These are phyloP conservation scores for Calonectria hawksworthii DNA, from an alignment of 2,329 filamentous ascomycete genomes.

Conservation along the genomic window DNA sequence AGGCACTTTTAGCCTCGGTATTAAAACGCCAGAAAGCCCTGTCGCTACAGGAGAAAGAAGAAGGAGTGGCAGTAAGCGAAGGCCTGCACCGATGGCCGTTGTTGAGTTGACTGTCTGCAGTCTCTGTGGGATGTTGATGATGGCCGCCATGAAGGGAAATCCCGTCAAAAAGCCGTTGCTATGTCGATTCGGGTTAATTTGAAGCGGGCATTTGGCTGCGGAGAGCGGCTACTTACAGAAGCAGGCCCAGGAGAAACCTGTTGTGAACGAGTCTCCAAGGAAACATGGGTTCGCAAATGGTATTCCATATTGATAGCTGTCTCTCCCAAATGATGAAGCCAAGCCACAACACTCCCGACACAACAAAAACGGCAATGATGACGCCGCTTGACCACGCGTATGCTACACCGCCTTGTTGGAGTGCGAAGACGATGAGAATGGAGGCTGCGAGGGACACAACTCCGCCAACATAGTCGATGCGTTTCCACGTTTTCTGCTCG, in stretches of 20 bases:
- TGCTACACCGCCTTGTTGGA: conserved; percentile 59
- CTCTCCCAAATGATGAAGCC: conserved; percentile 29
- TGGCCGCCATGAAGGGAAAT: conserved; percentile 32
- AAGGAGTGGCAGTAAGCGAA: conserved; percentile 27
- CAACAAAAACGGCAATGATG: conserved; percentile 48
- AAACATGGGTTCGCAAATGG: conserved; percentile 25
- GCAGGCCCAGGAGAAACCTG: neutral
- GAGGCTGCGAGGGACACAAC: conserved; percentile 56
- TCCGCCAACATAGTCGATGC: conserved; percentile 39
- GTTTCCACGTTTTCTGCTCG: conserved; percentile 15
- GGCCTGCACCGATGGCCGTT: conserved; percentile 25
- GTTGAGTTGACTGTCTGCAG: conserved; percentile 27
- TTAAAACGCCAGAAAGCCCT: conserved; percentile 25
- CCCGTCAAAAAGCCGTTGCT: conserved; percentile 24
- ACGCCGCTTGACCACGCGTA: conserved; percentile 58
- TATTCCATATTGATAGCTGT: neutral
- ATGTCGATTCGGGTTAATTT: neutral
- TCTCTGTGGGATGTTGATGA: conserved; percentile 35
- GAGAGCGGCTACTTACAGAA: neutral
- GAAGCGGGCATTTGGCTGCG: too few relatives aligned
- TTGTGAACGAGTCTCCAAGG: conserved; percentile 7
- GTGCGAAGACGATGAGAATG: conserved; percentile 59
- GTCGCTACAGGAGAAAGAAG: conserved; percentile 31
- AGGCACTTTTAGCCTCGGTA: conserved; percentile 26
- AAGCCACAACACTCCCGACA: conserved; percentile 22